phyloP scores from a whole-genome alignment of 2,329 filamentous ascomycete species.

The Dactylellina sp. region DNA sequence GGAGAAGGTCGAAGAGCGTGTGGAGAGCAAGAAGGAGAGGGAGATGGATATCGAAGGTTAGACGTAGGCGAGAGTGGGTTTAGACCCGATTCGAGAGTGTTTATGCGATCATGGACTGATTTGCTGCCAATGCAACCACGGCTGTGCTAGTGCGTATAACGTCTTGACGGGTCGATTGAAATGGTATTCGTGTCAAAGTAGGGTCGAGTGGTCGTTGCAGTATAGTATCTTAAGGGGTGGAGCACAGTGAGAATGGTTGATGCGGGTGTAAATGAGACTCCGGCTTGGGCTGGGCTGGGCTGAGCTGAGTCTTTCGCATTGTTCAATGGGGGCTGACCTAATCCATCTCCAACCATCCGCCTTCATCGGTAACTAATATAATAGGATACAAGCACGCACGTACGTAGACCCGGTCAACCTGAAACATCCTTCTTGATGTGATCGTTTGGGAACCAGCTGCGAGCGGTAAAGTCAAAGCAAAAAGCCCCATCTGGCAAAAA shows the following conservation, averaged over 20 bases:
- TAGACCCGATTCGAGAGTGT: slow-evolving; percentile 32
- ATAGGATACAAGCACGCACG: slow-evolving; percentile 5
- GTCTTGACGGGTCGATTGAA: too few relatives aligned
- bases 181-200: too few relatives aligned
- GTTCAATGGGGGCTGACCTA: neutral
- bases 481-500: neutral
- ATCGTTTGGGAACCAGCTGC: too few relatives aligned
- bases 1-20: too few relatives aligned
- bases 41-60: slow-evolving; percentile 21
- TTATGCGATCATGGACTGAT: slow-evolving; percentile 17
- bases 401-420: neutral
- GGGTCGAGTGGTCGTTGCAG: too few relatives aligned
- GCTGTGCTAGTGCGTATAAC: too few relatives aligned
- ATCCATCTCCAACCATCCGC: neutral
- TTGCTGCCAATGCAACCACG: neutral
- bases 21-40: slow-evolving; percentile 3
- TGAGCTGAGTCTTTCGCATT: too few relatives aligned
- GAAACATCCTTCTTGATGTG: neutral
- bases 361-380: neutral
- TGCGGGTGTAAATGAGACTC: too few relatives aligned
- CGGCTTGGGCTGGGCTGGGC: too few relatives aligned
- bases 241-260: too few relatives aligned
- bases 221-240: too few relatives aligned
- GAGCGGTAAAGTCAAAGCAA: neutral
- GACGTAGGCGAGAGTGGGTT: slow-evolving; percentile 17